Percentiles rank a stretch among this genome's conserved stretches.
Evolutionary conservation across 2,329 filamentous ascomycete species (phyloP).

Genomic region (Colletotrichum filicis): DNA sequence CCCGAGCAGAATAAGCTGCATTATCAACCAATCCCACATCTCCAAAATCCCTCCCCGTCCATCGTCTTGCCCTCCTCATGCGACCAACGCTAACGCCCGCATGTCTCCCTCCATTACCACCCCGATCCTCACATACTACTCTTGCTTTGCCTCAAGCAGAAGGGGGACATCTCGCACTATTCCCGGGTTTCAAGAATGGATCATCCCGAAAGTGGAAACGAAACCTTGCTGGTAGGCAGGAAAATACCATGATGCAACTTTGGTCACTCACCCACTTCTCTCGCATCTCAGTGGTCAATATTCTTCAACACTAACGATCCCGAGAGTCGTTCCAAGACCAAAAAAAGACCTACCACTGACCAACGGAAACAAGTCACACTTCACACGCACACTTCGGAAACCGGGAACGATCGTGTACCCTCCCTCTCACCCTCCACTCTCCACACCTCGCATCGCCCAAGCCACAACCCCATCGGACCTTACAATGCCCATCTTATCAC

Average conservation of each 20-base stretch:
- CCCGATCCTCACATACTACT: too few species aligned
- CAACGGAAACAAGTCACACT: neutral
- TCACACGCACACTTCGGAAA: neutral
- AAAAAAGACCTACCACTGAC: neutral
- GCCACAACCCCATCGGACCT: neutral
- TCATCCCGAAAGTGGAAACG: neutral
- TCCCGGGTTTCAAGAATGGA: neutral
- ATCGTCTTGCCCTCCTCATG: neutral
- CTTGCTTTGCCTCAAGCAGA: too few species aligned
- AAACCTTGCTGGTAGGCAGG: neutral
- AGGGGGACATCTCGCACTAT: neutral
- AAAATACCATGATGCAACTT: neutral
- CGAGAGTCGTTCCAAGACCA: neutral
- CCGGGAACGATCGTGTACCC: neutral
- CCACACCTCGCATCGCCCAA: neutral
- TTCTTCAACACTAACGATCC: neutral
- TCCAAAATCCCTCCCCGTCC: neutral
- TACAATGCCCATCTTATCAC: conserved; percentile 11
- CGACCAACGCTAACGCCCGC: neutral
- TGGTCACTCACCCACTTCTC: conserved; percentile 7
- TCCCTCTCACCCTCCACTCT: neutral
- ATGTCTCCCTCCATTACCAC: neutral
- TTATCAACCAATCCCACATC: neutral
- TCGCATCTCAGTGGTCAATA: conserved; percentile 3
- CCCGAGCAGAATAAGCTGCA: neutral